Evolutionary conservation across 441 rosid species (phyloP), one percentile per base, ranked within the genome.

Genomic region (Kokia cookei): DNA sequence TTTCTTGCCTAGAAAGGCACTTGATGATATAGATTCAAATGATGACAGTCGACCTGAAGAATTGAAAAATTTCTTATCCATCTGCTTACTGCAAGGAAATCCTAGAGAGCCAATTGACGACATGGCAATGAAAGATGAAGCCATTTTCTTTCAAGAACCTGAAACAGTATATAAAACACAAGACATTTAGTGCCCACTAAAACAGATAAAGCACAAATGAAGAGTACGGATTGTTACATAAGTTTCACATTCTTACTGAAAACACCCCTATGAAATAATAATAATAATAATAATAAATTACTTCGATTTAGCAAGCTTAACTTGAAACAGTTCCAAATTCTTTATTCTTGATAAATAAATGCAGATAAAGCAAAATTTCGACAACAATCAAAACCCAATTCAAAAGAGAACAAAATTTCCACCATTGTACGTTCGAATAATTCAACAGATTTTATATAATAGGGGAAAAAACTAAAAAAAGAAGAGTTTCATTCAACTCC

Each of bases 11-110:
- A 86, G 79, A 0, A 90, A 73, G 77, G 78, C 26, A 51, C 72
- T 78, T 22, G 90, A 82, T 53, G 96, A 88, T 62, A 88, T 76
- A 66, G 93, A 87, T 48, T 90, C 86, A 27, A 88, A 66, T 61
- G 96, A 92, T 14, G 97, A 86, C 66, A 90, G 27, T 81, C 82
- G 90, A 71, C 77, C 86, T 5, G 94, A 82, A 51, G 89, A 83
- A 79, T 66, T 55, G 8, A 83, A 76, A 65, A 87, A 82, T 53
- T 83, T 92, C 89, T 82, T 90, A 72, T 91, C 93, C 71, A 78
- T 67, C 2, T 40, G 32, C 73, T 72, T 75, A 65, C 83, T 79
- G 82, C 71, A 82, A 26, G 96, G 86, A 79, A 89, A 88, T 71
- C 80, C 87, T 85, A 88, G 67, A 17, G 90, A 76, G 65, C 92